Conservation (phyloP, 495 filamentous ascomycete species). For the Annulohypoxylon bovei region DNA sequence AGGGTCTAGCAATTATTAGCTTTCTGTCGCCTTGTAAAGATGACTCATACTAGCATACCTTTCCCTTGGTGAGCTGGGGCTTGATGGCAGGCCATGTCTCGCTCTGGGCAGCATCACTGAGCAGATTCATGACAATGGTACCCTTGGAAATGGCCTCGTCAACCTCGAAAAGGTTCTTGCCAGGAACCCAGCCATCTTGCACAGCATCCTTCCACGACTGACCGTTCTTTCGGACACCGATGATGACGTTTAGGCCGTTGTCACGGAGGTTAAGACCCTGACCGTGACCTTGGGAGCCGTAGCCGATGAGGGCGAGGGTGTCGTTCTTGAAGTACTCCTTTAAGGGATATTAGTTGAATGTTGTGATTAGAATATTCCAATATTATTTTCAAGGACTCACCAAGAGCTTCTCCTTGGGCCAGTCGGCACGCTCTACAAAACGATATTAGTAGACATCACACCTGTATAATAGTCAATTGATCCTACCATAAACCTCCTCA, state of each 20-base stretch:
- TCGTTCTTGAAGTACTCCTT: constrained; percentile 99
- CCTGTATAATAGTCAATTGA: constrained; percentile 6
- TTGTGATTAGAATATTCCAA: neutral
- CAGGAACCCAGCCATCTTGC: constrained; percentile 97
- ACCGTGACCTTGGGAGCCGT: constrained; percentile 97
- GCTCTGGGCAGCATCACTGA: constrained; percentile 95
- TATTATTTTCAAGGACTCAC: constrained; percentile 61
- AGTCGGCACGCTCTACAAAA: constrained; percentile 90
- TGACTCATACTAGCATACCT: constrained; percentile 63
- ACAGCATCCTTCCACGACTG: constrained; percentile 97
- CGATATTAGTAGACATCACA: constrained; percentile 14
- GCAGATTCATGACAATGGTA: constrained; percentile 98
- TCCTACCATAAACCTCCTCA: constrained; percentile 89
- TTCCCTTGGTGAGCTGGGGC: constrained; percentile 97
- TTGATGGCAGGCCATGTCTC: constrained; percentile 99
- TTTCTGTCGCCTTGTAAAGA: constrained; percentile 13
- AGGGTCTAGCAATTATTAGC: constrained; percentile 71
- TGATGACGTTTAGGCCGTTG: constrained; percentile 98
- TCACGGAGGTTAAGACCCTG: constrained; percentile 99
- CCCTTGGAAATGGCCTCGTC: constrained; percentile 93
- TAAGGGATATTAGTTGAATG: constrained; percentile 25
- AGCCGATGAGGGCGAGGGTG: constrained; percentile 97
- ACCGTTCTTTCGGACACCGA: constrained; percentile 98
- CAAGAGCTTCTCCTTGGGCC: constrained; percentile 96
- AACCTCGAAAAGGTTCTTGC: constrained; percentile 97